Conservation (phyloP, 2,329 filamentous ascomycete species). For the Didymella sp. region DNA sequence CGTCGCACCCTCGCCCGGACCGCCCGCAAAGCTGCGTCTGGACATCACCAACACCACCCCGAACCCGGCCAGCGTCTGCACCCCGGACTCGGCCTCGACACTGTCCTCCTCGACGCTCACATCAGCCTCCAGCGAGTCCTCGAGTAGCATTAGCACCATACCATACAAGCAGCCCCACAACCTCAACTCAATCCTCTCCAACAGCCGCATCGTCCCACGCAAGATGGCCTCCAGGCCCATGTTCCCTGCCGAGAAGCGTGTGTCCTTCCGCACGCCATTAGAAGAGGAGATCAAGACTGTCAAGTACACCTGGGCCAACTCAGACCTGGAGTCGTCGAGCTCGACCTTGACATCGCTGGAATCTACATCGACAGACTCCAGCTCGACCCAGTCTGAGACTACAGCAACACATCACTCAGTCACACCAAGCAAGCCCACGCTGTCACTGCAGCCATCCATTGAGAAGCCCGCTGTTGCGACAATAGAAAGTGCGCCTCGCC, state of each 20-base stretch:
- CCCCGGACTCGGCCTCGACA: conserved; percentile 47
- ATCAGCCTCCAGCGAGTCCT: conserved; percentile 51
- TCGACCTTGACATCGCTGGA: conserved; percentile 39
- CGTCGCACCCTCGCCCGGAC: conserved; percentile 36
- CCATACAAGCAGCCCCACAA: conserved; percentile 58
- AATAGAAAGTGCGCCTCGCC: conserved; percentile 36
- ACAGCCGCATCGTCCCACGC: conserved; percentile 50
- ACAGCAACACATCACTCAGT: conserved; percentile 25
- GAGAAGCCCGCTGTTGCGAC: conserved; percentile 24
- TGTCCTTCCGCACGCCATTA: conserved; percentile 62
- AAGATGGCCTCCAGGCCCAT: conserved; percentile 53
- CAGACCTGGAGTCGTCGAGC: conserved; percentile 58
- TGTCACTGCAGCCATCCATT: conserved; percentile 26
- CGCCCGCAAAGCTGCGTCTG: conserved; percentile 41
- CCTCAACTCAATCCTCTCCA: conserved; percentile 55
- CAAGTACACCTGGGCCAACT: conserved; percentile 63
- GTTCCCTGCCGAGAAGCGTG: conserved; percentile 65
- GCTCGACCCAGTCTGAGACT: conserved; percentile 20
- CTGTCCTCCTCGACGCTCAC: conserved; percentile 52
- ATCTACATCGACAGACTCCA: conserved; percentile 21
- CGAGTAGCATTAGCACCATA: conserved; percentile 36
- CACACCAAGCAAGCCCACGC: conserved; percentile 20
- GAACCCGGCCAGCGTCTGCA: conserved; percentile 34
- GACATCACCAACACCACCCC: conserved; percentile 44
- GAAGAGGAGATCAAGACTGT: conserved; percentile 66